Conservation (phyloP, 331 rosid genomes). For the Prunus yedoensis region DNA sequence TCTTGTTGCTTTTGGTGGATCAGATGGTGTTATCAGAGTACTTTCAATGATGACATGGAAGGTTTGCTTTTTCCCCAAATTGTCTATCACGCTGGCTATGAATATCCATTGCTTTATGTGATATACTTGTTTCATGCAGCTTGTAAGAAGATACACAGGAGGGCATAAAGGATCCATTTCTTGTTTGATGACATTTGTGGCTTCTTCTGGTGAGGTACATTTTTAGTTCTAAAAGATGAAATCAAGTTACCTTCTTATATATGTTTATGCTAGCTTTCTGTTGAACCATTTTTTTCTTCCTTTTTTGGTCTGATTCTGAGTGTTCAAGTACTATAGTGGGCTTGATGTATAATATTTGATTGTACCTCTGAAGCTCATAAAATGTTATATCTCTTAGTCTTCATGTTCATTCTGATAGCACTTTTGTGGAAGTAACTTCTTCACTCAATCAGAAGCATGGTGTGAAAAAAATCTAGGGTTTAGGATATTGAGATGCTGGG, state of each 20-base stretch:
- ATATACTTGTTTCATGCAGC: conserved; percentile 61
- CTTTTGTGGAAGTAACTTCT: not conserved
- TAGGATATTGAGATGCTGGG: conserved; percentile 9
- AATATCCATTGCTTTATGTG: conserved; percentile 15
- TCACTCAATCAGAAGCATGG: conserved; percentile 6
- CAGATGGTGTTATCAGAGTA: conserved; percentile 98
- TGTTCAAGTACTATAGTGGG: not conserved
- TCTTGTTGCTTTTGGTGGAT: conserved; percentile 98
- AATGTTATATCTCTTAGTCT: not conserved
- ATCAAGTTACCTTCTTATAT: conserved; percentile 16
- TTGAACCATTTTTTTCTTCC: not conserved
- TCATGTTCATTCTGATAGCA: not conserved
- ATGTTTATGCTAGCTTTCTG: conserved; percentile 18
- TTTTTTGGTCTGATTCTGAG: not conserved
- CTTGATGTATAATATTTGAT: not conserved
- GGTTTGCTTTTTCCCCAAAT: conserved; percentile 51
- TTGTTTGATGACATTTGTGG: conserved; percentile 95
- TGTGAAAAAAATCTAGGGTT: not conserved
- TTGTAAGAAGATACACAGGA: conserved; percentile 90
- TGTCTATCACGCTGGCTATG: conserved; percentile 15
- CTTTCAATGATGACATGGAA: conserved; percentile 99
- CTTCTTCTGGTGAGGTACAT: conserved; percentile 97
- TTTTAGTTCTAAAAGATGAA: conserved; percentile 21
- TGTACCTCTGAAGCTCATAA: conserved; percentile 6
- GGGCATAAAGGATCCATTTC: conserved; percentile 99